Evolutionary conservation across 352 stramenopile species (phyloP), one percentile per base, ranked within the genome.

Genomic region (Phytophthora palmivora): DNA sequence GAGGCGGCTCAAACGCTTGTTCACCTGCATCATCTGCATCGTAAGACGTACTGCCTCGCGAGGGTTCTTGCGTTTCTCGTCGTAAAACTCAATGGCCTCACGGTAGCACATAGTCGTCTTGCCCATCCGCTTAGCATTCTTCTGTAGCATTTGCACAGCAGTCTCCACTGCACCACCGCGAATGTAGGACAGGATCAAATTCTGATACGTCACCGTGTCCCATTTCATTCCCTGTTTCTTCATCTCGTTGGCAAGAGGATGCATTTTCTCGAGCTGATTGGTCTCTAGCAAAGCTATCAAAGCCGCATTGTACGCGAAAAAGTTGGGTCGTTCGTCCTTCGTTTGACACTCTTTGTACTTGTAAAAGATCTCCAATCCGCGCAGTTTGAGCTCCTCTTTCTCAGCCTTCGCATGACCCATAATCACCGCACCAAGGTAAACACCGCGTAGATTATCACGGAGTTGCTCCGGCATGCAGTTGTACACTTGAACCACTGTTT

Each of bases 21-120:
- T 94, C 51, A 79, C 53, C 61, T 91, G 79, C 85, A 94, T 94
- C 85, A 94, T 94, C 60, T 89, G 81, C 83, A 92, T 94, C n/a
- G 74, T 86, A 15, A 91, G 59, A 8, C 81, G 82, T 32, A 87
- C 88, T 1, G 82, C 85, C 48, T 85, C 75, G 18, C 79, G 77
- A 30, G 74, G 67, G 51, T 94, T 82, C 45, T 91, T 84, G 37
- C 72, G 71, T 37, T 79, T 75, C 16, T 91, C 78, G 26, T 74
- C 79, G 43, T 87, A 88, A 48, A 90, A 79, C 11, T 72, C 39
- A 44, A 94, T 94, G 37, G 84, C 57, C 44, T 89, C 81, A 14
- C 84, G 85, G 60, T 92, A 94, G 61, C 81, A 91, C 44, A 74
- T 67, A 28, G 85, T 88, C 48, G 79, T 91, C 57, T 79, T 87